A percentile compares a stretch with the other conserved stretches of the same genome.
phyloP scores from a whole-genome alignment of 2,329 filamentous ascomycete species.

The Dactylonectria macrodidyma region DNA sequence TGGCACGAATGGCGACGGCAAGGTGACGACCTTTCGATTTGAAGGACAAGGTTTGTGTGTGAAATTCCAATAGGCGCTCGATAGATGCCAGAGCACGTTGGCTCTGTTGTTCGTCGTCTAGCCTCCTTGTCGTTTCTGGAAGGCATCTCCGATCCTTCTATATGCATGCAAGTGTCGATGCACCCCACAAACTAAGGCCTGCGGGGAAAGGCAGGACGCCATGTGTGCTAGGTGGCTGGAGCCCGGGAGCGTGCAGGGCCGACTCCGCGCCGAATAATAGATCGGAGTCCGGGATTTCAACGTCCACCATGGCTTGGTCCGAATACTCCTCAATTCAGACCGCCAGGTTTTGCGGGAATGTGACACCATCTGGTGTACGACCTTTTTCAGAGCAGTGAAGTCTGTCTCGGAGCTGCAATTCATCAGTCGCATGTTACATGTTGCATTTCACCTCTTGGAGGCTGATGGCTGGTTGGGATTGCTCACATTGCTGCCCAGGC shows the following conservation, averaged over 20 bases:
- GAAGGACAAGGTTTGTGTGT: not conserved
- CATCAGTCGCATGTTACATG: not conserved
- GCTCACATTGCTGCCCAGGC: not conserved
- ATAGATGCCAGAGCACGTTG: not conserved
- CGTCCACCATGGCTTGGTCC: not conserved
- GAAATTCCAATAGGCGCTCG: not conserved
- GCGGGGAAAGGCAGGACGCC: not conserved
- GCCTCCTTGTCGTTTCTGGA: not conserved
- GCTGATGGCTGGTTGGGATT: not conserved
- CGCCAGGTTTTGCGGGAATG: not conserved
- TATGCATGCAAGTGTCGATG: not conserved
- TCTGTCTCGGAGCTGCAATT: not conserved
- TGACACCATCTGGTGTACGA: not conserved
- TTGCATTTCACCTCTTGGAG: not conserved
- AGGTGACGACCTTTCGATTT: not conserved
- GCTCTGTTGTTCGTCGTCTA: not conserved
- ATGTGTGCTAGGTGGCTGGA: not conserved
- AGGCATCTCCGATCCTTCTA: not conserved
- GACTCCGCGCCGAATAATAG: not conserved
- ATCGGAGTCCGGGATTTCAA: not conserved
- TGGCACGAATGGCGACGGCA: not conserved
- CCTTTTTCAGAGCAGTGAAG: not conserved
- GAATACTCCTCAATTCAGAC: not conserved
- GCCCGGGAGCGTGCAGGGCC: not conserved
- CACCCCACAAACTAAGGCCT: not conserved